Conservation (phyloP, 2,329 filamentous ascomycete species). For the Colletotrichum abscissum region DNA sequence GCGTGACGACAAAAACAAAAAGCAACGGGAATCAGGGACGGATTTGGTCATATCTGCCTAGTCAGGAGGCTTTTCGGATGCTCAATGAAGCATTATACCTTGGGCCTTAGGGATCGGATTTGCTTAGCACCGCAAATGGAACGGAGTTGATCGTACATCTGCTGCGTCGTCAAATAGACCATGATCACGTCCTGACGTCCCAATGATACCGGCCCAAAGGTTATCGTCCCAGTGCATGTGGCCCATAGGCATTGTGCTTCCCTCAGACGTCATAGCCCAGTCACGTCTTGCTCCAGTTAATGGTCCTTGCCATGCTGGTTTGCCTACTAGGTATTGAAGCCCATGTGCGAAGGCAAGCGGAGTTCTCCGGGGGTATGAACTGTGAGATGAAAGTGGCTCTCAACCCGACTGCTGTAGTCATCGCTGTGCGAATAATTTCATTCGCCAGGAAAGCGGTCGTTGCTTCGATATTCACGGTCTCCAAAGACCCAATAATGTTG, state of each 20-base stretch:
- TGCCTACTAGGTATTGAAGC: background rate
- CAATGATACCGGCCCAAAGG: constrained; percentile 4
- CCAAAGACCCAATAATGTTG: background rate
- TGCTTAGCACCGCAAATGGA: constrained; percentile 37
- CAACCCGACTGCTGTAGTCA: background rate
- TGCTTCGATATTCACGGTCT: too few relatives aligned
- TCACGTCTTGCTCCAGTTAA: too few relatives aligned
- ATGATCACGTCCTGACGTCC: constrained; percentile 34
- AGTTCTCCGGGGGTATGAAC: background rate
- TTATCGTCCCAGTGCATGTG: background rate
- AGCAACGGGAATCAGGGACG: constrained; percentile 28
- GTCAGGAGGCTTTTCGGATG: constrained; percentile 37
- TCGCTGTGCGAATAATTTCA: background rate
- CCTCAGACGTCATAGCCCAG: background rate
- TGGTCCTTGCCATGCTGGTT: background rate
- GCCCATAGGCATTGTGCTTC: too few relatives aligned
- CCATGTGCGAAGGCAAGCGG: background rate
- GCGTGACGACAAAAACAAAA: constrained; percentile 34
- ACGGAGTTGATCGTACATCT: constrained; percentile 37
- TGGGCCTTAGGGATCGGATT: constrained; percentile 37
- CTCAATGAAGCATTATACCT: constrained; percentile 36
- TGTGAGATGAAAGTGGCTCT: background rate
- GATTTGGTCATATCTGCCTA: constrained; percentile 36
- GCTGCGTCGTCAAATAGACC: constrained; percentile 35
- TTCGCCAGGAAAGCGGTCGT: background rate